Evolutionary conservation across 805 yeast genomes (phyloP), one percentile per base, ranked within the genome.

Genomic region (Torulaspora quercuum): DNA sequence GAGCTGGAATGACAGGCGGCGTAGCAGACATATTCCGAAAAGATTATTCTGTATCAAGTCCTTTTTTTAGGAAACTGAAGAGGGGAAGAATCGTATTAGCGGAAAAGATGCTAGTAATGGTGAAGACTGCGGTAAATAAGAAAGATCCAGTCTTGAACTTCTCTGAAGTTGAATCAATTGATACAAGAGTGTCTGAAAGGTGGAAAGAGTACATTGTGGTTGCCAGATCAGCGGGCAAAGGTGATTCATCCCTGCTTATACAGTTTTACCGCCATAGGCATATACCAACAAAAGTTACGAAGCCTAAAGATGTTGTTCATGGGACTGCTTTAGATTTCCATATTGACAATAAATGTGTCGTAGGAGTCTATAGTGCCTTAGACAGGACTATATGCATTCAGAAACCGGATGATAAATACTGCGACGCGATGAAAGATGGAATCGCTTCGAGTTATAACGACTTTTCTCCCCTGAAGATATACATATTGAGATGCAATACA

Each of bases 201-300:
- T 87, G 96, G 92, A 76, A 72, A 42, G 96, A 89, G 54, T 85
- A 78, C 53, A 64, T 77, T 17, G 81, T 83, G 2, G 86, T 83
- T 2, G 79, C 82, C 1, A 65, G 90, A 41, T 71, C 75, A n/a
- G 76, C 84, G 0, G 78, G 75, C 10, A 61, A 68, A 39, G 31
- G 52, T 0, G 66, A 63, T 2, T 59, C 64, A 7, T 89, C 94
- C 0, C 52, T 86, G 0, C 55, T 67, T 3, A 42, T 87, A 1
- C 88, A 87, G 50, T 74, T 88, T 42, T 81, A 76, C 59, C 72
- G 70, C 8, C 33, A 33, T 18, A 16, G 38, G 14, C 30, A 29
- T 14, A 32, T 37, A 14, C 28, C 18, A 12, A 29, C 10, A 7
- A 11, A 3, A 9, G 18, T n/a, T 14, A 27, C 16, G 27, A 35